A percentile compares a stretch with the other conserved stretches of the same genome.
Evolutionary conservation across 2,329 filamentous ascomycete genomes (phyloP).

Genomic region (Pyrenochaeta sp.): DNA sequence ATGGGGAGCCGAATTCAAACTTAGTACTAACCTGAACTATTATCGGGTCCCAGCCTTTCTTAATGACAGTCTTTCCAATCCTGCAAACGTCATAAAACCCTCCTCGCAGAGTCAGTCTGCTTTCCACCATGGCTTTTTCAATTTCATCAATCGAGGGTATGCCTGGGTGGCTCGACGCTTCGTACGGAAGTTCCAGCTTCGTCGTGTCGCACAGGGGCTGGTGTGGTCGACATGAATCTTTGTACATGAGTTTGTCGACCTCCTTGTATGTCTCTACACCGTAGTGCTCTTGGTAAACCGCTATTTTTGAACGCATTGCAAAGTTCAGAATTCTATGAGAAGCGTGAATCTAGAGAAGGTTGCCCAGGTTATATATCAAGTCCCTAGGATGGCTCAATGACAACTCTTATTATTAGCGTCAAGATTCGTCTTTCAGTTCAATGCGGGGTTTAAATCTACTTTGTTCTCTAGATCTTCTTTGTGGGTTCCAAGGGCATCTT

Average conservation of each 20-base stretch:
- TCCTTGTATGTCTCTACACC: neutral
- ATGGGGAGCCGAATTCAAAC: neutral
- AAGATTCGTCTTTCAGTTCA: neutral
- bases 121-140: slow-evolving; percentile 1
- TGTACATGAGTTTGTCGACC: neutral
- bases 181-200: slow-evolving; percentile 13
- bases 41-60: neutral
- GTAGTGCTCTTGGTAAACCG: neutral
- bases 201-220: neutral
- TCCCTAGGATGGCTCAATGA: too few species aligned
- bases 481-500: neutral
- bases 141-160: slow-evolving; percentile 8
- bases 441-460: neutral
- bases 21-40: neutral
- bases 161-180: slow-evolving; percentile 9
- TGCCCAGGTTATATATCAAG: too few species aligned
- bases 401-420: neutral
- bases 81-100: neutral
- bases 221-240: neutral
- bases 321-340: neutral
- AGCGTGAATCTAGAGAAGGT: too few species aligned
- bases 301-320: neutral
- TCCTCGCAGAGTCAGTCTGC: neutral
- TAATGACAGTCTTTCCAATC: slow-evolving; percentile 7
- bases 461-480: neutral